Evolutionary conservation across 441 rosid species (phyloP).

Genomic region (Syzygium syzygioides): DNA sequence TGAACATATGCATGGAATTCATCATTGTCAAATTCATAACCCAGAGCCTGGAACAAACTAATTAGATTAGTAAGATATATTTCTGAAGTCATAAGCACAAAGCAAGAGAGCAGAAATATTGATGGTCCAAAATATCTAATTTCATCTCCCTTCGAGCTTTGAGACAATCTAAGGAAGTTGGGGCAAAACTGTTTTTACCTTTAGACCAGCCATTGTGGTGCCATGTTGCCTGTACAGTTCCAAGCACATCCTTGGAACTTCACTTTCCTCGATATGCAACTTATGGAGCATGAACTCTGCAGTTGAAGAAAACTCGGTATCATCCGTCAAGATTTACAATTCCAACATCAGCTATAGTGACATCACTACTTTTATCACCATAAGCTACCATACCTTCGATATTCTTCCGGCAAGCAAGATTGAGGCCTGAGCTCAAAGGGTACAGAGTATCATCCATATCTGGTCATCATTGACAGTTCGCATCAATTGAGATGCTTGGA

Average conservation of each 20-base stretch:
- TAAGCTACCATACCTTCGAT: conserved; percentile 32
- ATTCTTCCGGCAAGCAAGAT: conserved; percentile 55
- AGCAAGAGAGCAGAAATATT: neutral
- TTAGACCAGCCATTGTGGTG: conserved; percentile 80
- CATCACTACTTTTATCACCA: neutral
- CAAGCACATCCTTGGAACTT: conserved; percentile 60
- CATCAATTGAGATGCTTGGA: neutral
- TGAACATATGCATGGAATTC: conserved; percentile 58
- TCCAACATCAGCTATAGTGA: neutral
- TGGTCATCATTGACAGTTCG: conserved; percentile 12
- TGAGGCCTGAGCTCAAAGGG: conserved; percentile 48
- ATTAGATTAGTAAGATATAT: neutral
- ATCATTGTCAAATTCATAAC: conserved; percentile 57
- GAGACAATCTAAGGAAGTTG: neutral
- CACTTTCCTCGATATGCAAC: conserved; percentile 47
- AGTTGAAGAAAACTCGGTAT: neutral
- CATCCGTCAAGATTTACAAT: neutral
- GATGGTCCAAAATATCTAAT: neutral
- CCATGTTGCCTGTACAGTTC: conserved; percentile 63
- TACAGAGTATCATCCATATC: conserved; percentile 66
- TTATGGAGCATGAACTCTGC: conserved; percentile 55
- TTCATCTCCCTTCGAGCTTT: neutral
- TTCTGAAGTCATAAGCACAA: neutral
- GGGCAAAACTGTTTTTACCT: conserved; percentile 22
- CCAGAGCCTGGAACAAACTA: conserved; percentile 33